A percentile compares a stretch with the other conserved stretches of the same genome.
Conservation (phyloP, 2,329 filamentous ascomycete species). For the Fusarium drepaniforme region DNA sequence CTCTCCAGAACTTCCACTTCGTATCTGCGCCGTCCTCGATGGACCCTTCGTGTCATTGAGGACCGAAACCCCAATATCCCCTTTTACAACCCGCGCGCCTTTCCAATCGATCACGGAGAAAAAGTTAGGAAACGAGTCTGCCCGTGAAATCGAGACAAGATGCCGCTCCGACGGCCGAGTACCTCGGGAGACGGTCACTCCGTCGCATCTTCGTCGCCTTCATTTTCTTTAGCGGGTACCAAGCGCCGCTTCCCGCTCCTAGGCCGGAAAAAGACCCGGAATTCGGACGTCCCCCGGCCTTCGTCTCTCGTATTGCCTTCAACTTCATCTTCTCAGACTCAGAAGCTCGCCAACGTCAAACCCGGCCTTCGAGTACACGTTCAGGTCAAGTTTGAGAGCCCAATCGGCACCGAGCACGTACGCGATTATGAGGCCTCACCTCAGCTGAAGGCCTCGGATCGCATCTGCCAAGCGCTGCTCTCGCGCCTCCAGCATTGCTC, state of each 20-base stretch:
- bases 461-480: slow-evolving; percentile 62
- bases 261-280: slow-evolving; percentile 42
- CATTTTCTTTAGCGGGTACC: slow-evolving; percentile 41
- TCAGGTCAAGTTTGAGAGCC: slow-evolving; percentile 60
- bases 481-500: slow-evolving; percentile 64
- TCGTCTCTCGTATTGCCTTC: slow-evolving; percentile 31
- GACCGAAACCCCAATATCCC: slow-evolving; percentile 12
- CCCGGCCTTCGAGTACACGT: slow-evolving; percentile 56
- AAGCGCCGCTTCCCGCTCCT: slow-evolving; percentile 49
- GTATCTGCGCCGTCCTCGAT: slow-evolving; percentile 22
- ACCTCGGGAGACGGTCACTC: slow-evolving; percentile 42
- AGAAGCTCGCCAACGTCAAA: slow-evolving; percentile 32
- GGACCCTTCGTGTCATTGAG: slow-evolving; percentile 35
- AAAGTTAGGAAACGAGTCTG: slow-evolving; percentile 5
- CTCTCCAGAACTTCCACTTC: slow-evolving; percentile 10
- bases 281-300: slow-evolving; percentile 37
- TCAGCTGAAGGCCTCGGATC: slow-evolving; percentile 57
- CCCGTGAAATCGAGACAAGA: slow-evolving; percentile 27
- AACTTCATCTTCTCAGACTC: slow-evolving; percentile 18
- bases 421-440: slow-evolving; percentile 62
- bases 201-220: slow-evolving; percentile 35
- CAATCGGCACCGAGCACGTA: slow-evolving; percentile 57
- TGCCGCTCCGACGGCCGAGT: slow-evolving; percentile 44
- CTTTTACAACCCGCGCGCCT: slow-evolving; percentile 9
- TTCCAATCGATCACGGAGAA: slow-evolving; percentile 2